Percentiles rank a stretch among this genome's conserved stretches.
These are phyloP conservation scores for Trichoderma oligosporum DNA, from an alignment of 2,329 filamentous ascomycete species.

Conservation along the genomic window DNA sequence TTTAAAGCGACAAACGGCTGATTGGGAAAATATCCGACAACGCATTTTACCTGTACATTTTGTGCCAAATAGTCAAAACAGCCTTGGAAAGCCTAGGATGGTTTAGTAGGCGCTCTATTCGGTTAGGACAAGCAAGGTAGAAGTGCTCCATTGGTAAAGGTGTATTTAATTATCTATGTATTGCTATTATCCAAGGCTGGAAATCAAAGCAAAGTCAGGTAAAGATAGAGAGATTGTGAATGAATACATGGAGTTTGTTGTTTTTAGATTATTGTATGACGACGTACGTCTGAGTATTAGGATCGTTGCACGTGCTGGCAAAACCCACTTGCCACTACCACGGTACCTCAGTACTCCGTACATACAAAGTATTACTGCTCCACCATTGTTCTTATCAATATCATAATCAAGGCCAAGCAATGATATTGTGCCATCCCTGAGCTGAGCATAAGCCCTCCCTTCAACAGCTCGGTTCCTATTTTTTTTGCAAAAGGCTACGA, in stretches of 20 bases:
- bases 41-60: neutral
- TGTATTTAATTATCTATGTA: neutral
- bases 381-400: conserved; percentile 5
- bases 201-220: neutral
- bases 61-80: neutral
- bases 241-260: neutral
- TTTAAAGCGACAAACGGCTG: neutral
- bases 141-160: neutral
- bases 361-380: neutral
- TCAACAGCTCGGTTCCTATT: neutral
- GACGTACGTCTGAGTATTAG: neutral
- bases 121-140: neutral
- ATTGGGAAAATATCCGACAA: no score
- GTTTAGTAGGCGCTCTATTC: neutral
- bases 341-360: neutral
- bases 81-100: neutral
- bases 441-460: neutral
- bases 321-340: neutral
- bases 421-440: neutral
- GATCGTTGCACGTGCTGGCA: conserved; percentile 1
- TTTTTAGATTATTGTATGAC: conserved; percentile 3
- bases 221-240: neutral
- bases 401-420: conserved; percentile 13
- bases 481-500: neutral
- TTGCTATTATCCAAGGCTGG: neutral